Conservation (phyloP, 495 filamentous ascomycete species). For the Aspergillus coremiiformis region DNA sequence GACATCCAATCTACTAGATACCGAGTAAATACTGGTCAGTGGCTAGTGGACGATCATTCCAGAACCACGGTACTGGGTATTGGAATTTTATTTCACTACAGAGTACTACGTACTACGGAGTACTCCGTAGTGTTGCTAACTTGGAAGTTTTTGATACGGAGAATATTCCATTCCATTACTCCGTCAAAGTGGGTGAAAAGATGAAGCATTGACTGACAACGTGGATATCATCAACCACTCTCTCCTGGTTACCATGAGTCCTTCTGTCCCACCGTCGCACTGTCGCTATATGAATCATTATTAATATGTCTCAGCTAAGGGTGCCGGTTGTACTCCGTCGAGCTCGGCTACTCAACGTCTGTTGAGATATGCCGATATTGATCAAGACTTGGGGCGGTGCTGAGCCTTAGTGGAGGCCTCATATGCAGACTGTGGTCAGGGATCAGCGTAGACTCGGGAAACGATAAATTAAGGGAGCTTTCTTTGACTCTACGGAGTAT, state of each 20-base stretch:
- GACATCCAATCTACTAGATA: too few species aligned
- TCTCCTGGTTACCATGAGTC: too few species aligned
- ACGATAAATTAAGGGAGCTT: background rate
- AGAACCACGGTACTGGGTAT: conserved; percentile 3
- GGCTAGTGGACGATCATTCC: conserved; percentile 11
- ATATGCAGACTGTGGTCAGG: conserved; percentile 11
- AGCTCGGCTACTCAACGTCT: too few species aligned
- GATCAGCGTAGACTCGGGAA: conserved; percentile 7
- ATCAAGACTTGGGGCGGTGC: background rate
- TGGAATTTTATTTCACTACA: background rate
- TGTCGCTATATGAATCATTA: background rate
- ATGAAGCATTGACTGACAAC: background rate
- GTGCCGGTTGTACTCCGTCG: too few species aligned
- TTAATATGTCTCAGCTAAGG: background rate
- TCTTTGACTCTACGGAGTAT: too few species aligned
- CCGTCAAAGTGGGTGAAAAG: background rate
- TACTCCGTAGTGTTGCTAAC: too few species aligned
- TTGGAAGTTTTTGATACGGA: background rate
- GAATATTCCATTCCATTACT: background rate
- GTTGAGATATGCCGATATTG: background rate
- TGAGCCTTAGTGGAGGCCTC: conserved; percentile 9
- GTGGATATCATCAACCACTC: too few species aligned
- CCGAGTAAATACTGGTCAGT: too few species aligned
- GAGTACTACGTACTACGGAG: too few species aligned
- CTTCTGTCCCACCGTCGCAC: too few species aligned